Evolutionary conservation across 331 rosid genomes (phyloP).

Genomic region (Dryas integrifolia): DNA sequence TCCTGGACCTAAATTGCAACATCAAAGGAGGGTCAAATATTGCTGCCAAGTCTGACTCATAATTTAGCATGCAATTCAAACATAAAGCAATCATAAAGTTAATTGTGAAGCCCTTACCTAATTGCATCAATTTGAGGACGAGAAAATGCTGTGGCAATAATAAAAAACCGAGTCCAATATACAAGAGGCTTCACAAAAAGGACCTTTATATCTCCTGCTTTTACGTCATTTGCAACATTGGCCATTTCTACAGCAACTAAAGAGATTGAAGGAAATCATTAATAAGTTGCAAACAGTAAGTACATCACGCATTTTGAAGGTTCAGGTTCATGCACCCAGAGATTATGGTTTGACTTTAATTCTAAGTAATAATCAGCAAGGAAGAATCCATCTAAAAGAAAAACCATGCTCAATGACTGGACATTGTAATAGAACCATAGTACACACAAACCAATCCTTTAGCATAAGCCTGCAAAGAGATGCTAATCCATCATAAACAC

Average conservation of each 20-base stretch:
- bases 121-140: constrained; percentile 93
- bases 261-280: constrained; percentile 23
- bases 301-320: constrained; percentile 18
- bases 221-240: constrained; percentile 81
- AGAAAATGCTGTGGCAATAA: constrained; percentile 90
- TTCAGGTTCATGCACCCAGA: background rate
- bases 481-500: background rate
- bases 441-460: background rate
- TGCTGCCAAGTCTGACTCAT: constrained; percentile 14
- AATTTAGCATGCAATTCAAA: constrained; percentile 19
- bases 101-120: constrained; percentile 42
- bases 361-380: background rate
- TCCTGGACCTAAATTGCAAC: constrained; percentile 59
- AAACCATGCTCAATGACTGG: no score
- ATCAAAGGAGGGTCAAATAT: constrained; percentile 5
- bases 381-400: no score
- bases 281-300: background rate
- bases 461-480: background rate
- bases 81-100: constrained; percentile 7
- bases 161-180: constrained; percentile 92
- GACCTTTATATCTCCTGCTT: constrained; percentile 86
- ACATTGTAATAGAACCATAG: background rate
- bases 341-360: background rate
- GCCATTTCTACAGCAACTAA: constrained; percentile 92
- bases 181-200: constrained; percentile 96